Evolutionary conservation across 805 yeast genomes (phyloP).

Genomic region (Monosporozyma siamensis): DNA sequence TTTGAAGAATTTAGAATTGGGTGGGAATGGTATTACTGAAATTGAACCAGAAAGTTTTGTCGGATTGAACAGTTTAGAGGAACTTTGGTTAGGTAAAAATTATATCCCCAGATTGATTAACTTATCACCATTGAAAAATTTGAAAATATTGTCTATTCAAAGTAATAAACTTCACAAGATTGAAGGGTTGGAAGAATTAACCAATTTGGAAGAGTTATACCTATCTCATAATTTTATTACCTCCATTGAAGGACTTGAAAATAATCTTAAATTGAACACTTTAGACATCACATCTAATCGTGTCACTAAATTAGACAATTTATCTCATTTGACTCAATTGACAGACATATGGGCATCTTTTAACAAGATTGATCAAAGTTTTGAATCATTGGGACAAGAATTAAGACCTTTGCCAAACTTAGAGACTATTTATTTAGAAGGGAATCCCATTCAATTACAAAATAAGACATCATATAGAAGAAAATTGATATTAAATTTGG

Average conservation of each 20-base stretch:
- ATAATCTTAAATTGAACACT: slow-evolving; percentile 54
- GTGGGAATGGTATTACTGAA: slow-evolving; percentile 67
- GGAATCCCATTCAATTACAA: slow-evolving; percentile 71
- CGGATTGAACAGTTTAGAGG: slow-evolving; percentile 46
- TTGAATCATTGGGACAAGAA: slow-evolving; percentile 58
- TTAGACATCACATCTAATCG: slow-evolving; percentile 77
- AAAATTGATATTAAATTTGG: slow-evolving; percentile 61
- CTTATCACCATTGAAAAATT: slow-evolving; percentile 46
- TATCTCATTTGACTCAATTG: slow-evolving; percentile 55
- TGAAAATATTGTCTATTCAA: slow-evolving; percentile 78
- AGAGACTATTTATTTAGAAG: slow-evolving; percentile 89
- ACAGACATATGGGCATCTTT: slow-evolving; percentile 93
- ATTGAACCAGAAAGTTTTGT: slow-evolving; percentile 36
- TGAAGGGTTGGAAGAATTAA: slow-evolving; percentile 70
- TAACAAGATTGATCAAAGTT: slow-evolving; percentile 53
- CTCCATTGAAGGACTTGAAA: slow-evolving; percentile 68
- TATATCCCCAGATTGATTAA: slow-evolving; percentile 57
- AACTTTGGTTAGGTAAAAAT: slow-evolving; percentile 92
- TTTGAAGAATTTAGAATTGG: slow-evolving; percentile 70
- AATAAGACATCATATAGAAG: slow-evolving; percentile 79
- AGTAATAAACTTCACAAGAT: slow-evolving; percentile 69
- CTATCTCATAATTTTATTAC: slow-evolving; percentile 75
- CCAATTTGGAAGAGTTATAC: slow-evolving; percentile 74
- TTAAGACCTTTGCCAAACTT: slow-evolving; percentile 52
- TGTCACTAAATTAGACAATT: slow-evolving; percentile 49